phyloP scores from a whole-genome alignment of 2,329 filamentous ascomycete genomes.

The Curvularia eragrostidis region DNA sequence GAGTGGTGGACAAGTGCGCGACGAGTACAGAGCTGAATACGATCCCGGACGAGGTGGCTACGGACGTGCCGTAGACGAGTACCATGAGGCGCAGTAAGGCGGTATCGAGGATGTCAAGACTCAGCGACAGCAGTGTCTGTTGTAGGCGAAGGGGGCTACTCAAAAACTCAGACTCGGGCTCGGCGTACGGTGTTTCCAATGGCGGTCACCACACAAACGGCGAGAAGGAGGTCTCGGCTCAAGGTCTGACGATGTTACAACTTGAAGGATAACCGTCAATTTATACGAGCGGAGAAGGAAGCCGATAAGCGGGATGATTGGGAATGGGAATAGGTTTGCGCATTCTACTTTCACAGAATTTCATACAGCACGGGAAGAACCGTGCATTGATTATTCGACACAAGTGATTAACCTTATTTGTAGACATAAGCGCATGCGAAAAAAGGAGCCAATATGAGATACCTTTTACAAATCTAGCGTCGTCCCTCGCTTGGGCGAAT shows the following conservation, averaged over 20 bases:
- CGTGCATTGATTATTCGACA: constrained; percentile 19
- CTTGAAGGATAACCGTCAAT: not conserved
- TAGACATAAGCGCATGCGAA: not conserved
- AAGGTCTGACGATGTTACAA: not conserved
- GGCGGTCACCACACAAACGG: not conserved
- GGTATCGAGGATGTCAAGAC: not conserved
- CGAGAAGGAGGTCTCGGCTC: not conserved
- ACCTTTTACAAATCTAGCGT: constrained; percentile 8
- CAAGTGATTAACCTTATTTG: constrained; percentile 2
- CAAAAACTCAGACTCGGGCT: not conserved
- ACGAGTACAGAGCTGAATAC: constrained; percentile 97
- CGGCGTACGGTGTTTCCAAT: not conserved
- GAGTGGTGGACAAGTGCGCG: constrained; percentile 93
- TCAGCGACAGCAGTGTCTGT: not conserved
- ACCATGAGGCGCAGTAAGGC: constrained; percentile 34
- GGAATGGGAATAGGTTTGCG: not conserved
- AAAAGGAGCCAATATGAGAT: constrained; percentile 6
- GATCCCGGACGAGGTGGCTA: constrained; percentile 93
- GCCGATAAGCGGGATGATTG: not conserved
- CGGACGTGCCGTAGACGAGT: constrained; percentile 67
- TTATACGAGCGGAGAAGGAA: not conserved
- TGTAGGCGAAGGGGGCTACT: not conserved
- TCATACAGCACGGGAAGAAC: constrained; percentile 27
- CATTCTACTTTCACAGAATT: not conserved
- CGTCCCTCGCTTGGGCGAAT: constrained; percentile 7